These are phyloP conservation scores for Aspergillus proliferans DNA, from an alignment of 2,329 filamentous ascomycete species.

Conservation along the genomic window DNA sequence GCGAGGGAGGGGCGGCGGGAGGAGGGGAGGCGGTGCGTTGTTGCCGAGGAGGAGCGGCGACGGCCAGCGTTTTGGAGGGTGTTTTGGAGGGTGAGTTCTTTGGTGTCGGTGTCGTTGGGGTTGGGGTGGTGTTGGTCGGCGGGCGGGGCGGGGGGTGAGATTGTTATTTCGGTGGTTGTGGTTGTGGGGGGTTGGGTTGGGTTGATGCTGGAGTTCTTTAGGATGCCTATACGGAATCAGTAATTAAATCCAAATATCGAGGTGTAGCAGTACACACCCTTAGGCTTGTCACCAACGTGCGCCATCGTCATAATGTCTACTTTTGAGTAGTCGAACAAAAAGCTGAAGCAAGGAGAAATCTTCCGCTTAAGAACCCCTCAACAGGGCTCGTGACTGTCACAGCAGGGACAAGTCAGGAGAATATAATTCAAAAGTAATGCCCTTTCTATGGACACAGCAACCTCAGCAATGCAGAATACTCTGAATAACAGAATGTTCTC, in stretches of 20 bases:
- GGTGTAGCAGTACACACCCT: constrained; percentile 24
- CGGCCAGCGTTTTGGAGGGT: constrained; percentile 90
- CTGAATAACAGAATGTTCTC: not conserved
- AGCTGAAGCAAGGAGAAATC: not conserved
- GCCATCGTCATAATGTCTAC: constrained; percentile 21
- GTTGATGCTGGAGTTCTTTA: constrained; percentile 66
- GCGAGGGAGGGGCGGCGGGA: constrained; percentile 66
- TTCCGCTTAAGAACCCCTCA: not conserved
- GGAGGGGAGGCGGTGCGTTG: constrained; percentile 54
- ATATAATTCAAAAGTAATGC: too few relatives aligned
- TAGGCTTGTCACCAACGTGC: constrained; percentile 33
- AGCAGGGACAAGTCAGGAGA: not conserved
- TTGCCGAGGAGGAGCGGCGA: constrained; percentile 68
- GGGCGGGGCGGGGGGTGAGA: constrained; percentile 39
- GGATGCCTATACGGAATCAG: constrained; percentile 59
- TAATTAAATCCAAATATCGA: not conserved
- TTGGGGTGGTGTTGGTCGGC: constrained; percentile 31
- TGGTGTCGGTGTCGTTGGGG: constrained; percentile 52
- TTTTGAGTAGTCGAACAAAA: not conserved
- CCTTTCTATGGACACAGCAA: too few relatives aligned
- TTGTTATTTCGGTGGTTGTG: constrained; percentile 33
- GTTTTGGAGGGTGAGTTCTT: constrained; percentile 89
- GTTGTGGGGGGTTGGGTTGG: constrained; percentile 56
- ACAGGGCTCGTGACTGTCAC: not conserved
- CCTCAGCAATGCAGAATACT: not conserved